Conservation (phyloP, 129 eudicot genomes). For the Smallanthus sonchifolius region DNA sequence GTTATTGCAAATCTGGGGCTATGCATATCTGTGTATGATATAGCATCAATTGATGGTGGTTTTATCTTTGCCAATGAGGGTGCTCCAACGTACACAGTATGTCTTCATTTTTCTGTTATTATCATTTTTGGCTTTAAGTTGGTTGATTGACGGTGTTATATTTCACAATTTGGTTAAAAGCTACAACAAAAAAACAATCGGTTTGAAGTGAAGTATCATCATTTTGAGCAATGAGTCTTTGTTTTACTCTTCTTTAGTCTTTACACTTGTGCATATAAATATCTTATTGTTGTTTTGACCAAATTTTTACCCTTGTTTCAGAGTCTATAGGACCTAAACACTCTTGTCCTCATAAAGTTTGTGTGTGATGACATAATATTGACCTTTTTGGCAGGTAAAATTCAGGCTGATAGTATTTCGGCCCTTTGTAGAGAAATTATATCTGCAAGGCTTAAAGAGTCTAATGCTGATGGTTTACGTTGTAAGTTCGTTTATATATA, state of each 20-base stretch:
- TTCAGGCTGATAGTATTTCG: slow-evolving; percentile 82
- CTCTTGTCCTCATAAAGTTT: neutral
- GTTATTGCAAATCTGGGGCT: slow-evolving; percentile 70
- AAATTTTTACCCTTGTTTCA: neutral
- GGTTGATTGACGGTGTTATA: slow-evolving; percentile 1
- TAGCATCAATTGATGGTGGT: slow-evolving; percentile 66
- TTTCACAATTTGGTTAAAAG: neutral
- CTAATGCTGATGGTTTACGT: slow-evolving; percentile 57
- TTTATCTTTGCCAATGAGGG: slow-evolving; percentile 73
- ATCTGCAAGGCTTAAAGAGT: slow-evolving; percentile 64
- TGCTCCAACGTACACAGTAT: slow-evolving; percentile 79
- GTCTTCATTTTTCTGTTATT: neutral
- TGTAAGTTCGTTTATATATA: slow-evolving; percentile 35
- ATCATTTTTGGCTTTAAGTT: neutral
- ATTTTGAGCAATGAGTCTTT: neutral
- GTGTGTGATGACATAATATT: neutral
- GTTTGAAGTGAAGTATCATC: neutral
- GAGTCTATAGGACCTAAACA: neutral
- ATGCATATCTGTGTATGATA: slow-evolving; percentile 72
- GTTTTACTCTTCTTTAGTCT: neutral
- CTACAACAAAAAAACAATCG: neutral
- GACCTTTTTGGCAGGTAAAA: slow-evolving; percentile 53
- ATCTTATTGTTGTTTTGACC: neutral
- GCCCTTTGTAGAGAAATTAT: slow-evolving; percentile 76
- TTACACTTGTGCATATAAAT: neutral